Evolutionary conservation across 192 early-diverging fungal genomes (phyloP), one percentile per base, ranked within the genome.

Genomic region (Helicostylum pulchrum): DNA sequence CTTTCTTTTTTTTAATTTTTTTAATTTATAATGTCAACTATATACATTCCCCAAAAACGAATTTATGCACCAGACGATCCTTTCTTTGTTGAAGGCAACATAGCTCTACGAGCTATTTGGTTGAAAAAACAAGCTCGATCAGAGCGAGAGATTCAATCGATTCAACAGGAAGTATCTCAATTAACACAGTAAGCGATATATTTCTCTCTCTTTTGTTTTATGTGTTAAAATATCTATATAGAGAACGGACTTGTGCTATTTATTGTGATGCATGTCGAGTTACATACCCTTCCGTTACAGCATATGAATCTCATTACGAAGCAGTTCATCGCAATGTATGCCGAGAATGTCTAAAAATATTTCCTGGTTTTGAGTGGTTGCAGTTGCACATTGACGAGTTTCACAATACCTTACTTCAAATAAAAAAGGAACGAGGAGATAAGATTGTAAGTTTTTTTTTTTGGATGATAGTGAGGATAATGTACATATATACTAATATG

Each of bases 241-340:
- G 31, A 20, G 19, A 45, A 45, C 9, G 43, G 17, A 15, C 7
- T 21, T 5, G 34, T 34, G 31, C 66, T 26, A 66, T 77, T 9
- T 42, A 32, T 15, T 77, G 75, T 19, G 58, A 67, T 20, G 19
- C 53, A 12, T 45, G 48, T n/a, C 34, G 55, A 10, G 61, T 59
- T 56, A 56, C 54, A 14, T 82, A 81, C 64, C 67, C 74, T 10
- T 65, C 67, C 5, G 2, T 71, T 2, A 43, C 51, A 7, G 76
- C 78, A 14, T 85, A 79, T 59, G 79, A 85, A 43, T 49, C 66
- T 1, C 83, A 85, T 39, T 82, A 83, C 62, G 79, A 83, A 50
- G 71, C 66, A 19, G 64, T 64, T 53, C 83, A 85, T 52, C 60
- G 77, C 19, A 58, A 83, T 44, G 75, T 76, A 5, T 85, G 83